Percentiles rank a stretch among this genome's conserved stretches.
Conservation (phyloP, 2,329 filamentous ascomycete genomes). For the Amylocarpus encephaloides region DNA sequence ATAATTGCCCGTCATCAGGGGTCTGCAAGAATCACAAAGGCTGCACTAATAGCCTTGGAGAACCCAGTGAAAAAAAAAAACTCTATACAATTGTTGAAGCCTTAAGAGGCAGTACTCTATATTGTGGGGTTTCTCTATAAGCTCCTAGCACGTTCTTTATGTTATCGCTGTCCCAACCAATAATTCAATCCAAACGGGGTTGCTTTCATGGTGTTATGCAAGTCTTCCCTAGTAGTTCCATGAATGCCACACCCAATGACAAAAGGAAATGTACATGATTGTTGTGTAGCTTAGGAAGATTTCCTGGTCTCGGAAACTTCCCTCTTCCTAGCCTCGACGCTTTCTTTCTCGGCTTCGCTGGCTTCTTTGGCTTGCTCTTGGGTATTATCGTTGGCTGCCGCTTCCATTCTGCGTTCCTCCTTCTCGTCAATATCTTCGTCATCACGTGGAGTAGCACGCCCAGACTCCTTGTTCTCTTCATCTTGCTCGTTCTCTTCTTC, state of each 20-base stretch:
- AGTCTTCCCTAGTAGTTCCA: background rate
- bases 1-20: no score
- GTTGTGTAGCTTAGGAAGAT: background rate
- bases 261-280: background rate
- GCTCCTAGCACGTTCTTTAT: background rate
- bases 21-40: no score
- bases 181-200: background rate
- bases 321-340: slow-evolving; percentile 38
- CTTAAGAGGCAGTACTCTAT: no score
- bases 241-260: background rate
- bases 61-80: background rate
- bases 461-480: slow-evolving; percentile 68
- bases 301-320: slow-evolving; percentile 23
- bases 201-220: background rate
- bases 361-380: slow-evolving; percentile 48
- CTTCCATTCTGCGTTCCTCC: slow-evolving; percentile 61
- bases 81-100: background rate
- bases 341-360: slow-evolving; percentile 48
- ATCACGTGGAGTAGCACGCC: slow-evolving; percentile 72
- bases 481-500: slow-evolving; percentile 95
- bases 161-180: background rate
- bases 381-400: slow-evolving; percentile 39
- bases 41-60: no score
- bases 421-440: slow-evolving; percentile 92
- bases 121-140: no score